Conservation (phyloP, 2,329 filamentous ascomycete genomes). For the Myriosclerotinia duriaeana region DNA sequence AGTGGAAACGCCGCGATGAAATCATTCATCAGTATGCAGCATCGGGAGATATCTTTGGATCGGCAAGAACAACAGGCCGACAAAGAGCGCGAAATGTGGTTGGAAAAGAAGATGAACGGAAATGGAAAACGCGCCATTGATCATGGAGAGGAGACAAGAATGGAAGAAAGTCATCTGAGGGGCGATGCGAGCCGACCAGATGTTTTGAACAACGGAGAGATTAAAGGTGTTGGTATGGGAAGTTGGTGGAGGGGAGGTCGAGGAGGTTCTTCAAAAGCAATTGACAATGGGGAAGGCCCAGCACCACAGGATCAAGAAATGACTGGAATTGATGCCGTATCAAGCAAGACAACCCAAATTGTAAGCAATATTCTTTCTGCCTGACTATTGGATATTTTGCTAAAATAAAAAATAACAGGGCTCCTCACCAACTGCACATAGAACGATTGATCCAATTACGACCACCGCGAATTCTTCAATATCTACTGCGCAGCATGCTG, state of each 20-base stretch:
- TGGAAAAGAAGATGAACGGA: constrained; percentile 25
- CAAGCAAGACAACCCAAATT: background rate
- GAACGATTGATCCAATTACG: background rate
- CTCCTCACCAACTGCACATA: background rate
- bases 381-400: background rate
- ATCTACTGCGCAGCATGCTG: background rate
- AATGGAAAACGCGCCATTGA: constrained; percentile 20
- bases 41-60: constrained; percentile 30
- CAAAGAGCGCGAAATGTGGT: constrained; percentile 10
- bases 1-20: constrained; percentile 46
- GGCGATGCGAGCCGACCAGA: constrained; percentile 18
- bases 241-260: constrained; percentile 33
- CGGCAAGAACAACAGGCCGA: constrained; percentile 26
- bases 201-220: constrained; percentile 23
- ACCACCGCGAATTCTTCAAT: background rate
- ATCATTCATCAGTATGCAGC: constrained; percentile 28
- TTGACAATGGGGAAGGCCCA: background rate
- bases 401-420: background rate
- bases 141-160: constrained; percentile 5
- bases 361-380: background rate
- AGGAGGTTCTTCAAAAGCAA: background rate
- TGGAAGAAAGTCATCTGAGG: constrained; percentile 31
- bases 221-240: constrained; percentile 32
- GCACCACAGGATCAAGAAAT: background rate
- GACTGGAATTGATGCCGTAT: background rate